Evolutionary conservation across 371 early-diverging fungal species (phyloP), one percentile per base, ranked within the genome.

Genomic region (Fennellomyces sp.): DNA sequence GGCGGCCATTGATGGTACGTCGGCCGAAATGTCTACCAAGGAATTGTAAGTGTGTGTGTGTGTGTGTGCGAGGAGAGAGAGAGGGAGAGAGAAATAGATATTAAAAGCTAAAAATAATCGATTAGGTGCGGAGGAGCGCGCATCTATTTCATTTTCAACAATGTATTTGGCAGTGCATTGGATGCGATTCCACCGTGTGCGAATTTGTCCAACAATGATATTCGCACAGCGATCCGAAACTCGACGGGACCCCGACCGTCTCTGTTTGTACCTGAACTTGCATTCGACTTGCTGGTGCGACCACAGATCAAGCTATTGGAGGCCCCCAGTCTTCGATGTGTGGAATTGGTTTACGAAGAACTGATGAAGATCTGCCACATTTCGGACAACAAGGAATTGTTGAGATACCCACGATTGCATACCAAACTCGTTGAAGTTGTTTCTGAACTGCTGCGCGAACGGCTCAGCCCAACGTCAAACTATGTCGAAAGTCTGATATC

Each of bases 211-310:
- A 86, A 87, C 51, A 82, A 84, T 45, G 93, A 96, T 63, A 95
- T 97, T 63, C 89, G 94, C 57, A 91, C 90, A 0, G 91, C 94
- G 12, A 91, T 97, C 48, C 88, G 95, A 56, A 96, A 97, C 73
- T 91, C 94, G 5, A 92, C 90, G 13, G 96, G 94, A 10, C 94
- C 94, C 5, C 80, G 92, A 2, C 87, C 92, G 11, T 89, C 90
- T 12, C 79, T 95, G n/a, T 92, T 95, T 83, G 93, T 97, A 21
- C 92, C 93, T 6, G 95, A 97, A 68, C 78, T 88, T 58, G 93
- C 95, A 1, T 97, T 96, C 82, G 93, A 95, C 66, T 72, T 93
- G 28, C 68, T 94, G 30, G 92, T 94, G 39, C 89, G 91, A 68
- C 91, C 90, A 26, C 93, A 92, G 65, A 91, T 95, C 61, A 84